Evolutionary conservation across 2,329 filamentous ascomycete genomes (phyloP), one percentile per base, ranked within the genome.

Genomic region (Rachicladosporium sp.): DNA sequence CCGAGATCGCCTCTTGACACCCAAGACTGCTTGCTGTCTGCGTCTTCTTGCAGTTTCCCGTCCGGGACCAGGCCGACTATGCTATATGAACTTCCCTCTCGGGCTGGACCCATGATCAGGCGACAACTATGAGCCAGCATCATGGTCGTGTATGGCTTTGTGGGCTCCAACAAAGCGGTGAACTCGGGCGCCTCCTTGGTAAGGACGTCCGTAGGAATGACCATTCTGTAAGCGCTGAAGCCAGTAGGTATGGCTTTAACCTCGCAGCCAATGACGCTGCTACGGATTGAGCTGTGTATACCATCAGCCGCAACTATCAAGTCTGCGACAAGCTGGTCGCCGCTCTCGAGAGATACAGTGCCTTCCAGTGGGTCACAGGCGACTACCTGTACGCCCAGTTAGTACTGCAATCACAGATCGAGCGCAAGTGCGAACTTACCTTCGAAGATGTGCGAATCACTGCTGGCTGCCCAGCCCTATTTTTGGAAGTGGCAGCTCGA

Each of bases 61-160:
- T 69, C 64, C 0, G 66, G 66, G 0, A 70, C 64, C 5, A 70
- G 46, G 0, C 60, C 62, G 4, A 41, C 38, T 30, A 70, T 56
- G 30, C 66, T 62, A 43, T 63, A 67, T 0, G 69, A 46, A 3
- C 58, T 51, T 0, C 60, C 61, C 10, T 60, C 50, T 4, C 67
- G 51, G 1, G 60, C 64, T 1, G 66, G 66, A 2, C 66, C 66
- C 63, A 69, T 67, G 29, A 70, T 60, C n/a, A 53, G 31, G 4
- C 51, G 44, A 29, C 45, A 47, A 21, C 63, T 55, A 23, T 67
- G 61, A 0, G 59, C 65, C 41, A 69, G 52, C 2, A 70, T 52
- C 67, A 70, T 69, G 1, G 63, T 64, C 2, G 67, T 70, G 37
- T 56, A 58, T 1, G 63, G 55, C 4, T 60, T 51, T 10, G 49